Evolutionary conservation across 2,329 filamentous ascomycete species (phyloP), one percentile per base, ranked within the genome.

Genomic region (Fusarium redolens): DNA sequence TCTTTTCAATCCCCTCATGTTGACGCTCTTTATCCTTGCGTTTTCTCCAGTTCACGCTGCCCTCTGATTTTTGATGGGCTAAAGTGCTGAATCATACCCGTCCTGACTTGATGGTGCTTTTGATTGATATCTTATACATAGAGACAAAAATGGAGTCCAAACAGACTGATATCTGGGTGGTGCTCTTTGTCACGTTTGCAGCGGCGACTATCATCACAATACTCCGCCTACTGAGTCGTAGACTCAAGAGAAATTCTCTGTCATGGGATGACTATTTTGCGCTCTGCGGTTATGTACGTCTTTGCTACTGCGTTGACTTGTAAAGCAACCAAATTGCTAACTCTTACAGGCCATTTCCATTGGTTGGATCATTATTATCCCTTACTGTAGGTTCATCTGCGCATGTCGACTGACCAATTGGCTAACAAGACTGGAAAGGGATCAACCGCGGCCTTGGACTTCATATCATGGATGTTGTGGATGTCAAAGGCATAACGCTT

Each of bases 211-310:
- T 71, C 15, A 56, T 73, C 38, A 59, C 68, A 4, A 5, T 40
- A 9, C 63, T 73, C 33, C 69, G 71, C 4, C 37, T 73, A 5
- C 1, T 73, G 31, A 73, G 71, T 50, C 71, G 71, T 7, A 43
- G 70, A 28, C 62, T 73, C 1, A 73, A 65, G 18, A 66, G 44
- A 1, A 64, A 65, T n/a, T 44, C 51, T 2, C 35, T 73, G 1
- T 73, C 61, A 10, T 73, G 70, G 70, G 71, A 73, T 51, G 71
- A 73, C 33, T 73, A 65, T 43, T 73, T 73, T 71, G 71, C 71
- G 10, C 35, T 73, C 3, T 65, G 71, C 50, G 65, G 70, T 17
- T 73, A 58, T 28, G 71, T 73, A 40, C 9, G 65, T 37, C 18
- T 35, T 45, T 30, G 43, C 43, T 45, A 45, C 25, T 45, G 43